Evolutionary conservation across 2,329 filamentous ascomycete species (phyloP).

Genomic region (Apiospora rasikravindrae): DNA sequence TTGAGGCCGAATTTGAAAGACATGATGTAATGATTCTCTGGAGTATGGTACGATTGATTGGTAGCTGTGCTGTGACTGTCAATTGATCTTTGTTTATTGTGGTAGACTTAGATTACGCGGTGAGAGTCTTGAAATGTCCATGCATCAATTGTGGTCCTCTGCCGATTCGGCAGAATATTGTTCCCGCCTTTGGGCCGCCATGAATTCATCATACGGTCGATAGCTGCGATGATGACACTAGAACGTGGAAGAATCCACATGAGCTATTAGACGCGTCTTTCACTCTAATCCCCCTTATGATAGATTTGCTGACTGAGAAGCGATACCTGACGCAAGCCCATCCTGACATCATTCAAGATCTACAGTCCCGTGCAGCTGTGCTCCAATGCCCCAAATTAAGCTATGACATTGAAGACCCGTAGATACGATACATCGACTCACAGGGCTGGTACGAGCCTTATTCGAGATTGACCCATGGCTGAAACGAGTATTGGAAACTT

Average conservation of each 20-base stretch:
- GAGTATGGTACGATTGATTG: background rate
- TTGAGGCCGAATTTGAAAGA: conserved; percentile 22
- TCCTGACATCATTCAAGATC: conserved; percentile 5
- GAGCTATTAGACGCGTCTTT: background rate
- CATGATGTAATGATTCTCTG: conserved; percentile 19
- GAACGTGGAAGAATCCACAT: background rate
- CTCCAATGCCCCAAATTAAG: background rate
- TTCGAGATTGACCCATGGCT: background rate
- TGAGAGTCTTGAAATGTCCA: conserved; percentile 1
- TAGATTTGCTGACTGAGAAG: background rate
- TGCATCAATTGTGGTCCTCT: conserved; percentile 10
- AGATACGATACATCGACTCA: background rate
- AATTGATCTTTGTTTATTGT: conserved; percentile 10
- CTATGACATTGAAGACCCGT: conserved; percentile 7
- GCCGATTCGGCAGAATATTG: conserved; percentile 9
- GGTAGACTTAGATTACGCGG: conserved; percentile 2
- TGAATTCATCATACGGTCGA: conserved; percentile 8
- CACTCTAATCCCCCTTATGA: too few relatives aligned
- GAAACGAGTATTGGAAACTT: background rate
- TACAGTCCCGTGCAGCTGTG: background rate
- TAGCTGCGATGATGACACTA: conserved; percentile 2
- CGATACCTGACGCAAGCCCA: background rate
- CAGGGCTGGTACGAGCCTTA: background rate
- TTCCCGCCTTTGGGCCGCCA: conserved; percentile 8
- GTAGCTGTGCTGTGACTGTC: background rate